Conservation (phyloP, 441 rosid genomes). For the Dalechampia spathulata region DNA sequence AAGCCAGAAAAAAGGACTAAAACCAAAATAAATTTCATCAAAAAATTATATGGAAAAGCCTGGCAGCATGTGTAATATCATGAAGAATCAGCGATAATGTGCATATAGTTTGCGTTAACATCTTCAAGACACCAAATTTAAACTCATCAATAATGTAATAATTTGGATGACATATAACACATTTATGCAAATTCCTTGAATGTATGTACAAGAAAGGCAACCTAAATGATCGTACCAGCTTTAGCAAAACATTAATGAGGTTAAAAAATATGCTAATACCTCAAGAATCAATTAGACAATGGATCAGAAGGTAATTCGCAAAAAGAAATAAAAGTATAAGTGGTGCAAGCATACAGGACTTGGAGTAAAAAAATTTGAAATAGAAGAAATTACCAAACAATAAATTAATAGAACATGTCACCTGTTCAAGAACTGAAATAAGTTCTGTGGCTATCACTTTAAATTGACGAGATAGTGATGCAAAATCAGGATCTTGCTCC, state of each 20-base stretch:
- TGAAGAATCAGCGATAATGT: too few species aligned
- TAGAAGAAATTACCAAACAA: neutral
- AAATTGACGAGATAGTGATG: conserved; percentile 80
- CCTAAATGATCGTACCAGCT: neutral
- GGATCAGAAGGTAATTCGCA: neutral
- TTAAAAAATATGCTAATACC: neutral
- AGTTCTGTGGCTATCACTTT: conserved; percentile 94
- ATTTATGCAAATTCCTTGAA: neutral
- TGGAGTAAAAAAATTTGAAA: too few species aligned
- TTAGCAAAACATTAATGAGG: neutral
- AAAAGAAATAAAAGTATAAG: too few species aligned
- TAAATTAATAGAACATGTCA: conserved; percentile 10
- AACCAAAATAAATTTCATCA: too few species aligned
- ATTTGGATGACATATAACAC: neutral
- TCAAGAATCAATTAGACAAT: neutral
- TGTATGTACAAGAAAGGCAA: neutral
- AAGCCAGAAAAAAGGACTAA: too few species aligned
- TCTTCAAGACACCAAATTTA: neutral
- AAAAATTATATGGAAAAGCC: too few species aligned
- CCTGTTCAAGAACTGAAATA: conserved; percentile 95
- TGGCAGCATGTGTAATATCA: too few species aligned
- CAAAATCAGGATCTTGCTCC: conserved; percentile 85
- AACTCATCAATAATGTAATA: neutral
- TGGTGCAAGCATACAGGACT: too few species aligned
- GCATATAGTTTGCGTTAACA: neutral